These are phyloP conservation scores for Ophiostoma himal-ulmi DNA, from an alignment of 2,329 filamentous ascomycete genomes.

Conservation along the genomic window DNA sequence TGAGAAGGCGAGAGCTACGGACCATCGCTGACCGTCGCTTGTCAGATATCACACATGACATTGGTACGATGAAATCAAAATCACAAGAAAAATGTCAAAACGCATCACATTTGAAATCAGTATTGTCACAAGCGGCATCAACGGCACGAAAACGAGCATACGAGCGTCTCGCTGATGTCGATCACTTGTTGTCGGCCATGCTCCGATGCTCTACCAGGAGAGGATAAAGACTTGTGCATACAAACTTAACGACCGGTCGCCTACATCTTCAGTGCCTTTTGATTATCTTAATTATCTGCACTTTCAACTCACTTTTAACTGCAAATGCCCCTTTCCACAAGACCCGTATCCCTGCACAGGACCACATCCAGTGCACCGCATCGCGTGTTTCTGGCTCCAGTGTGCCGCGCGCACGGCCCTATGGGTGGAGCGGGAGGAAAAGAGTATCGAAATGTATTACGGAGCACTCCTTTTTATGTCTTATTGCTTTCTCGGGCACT, in stretches of 20 bases:
- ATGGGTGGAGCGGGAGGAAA: constrained; percentile 6
- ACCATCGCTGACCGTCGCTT: background rate
- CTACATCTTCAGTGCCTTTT: background rate
- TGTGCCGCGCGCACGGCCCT: constrained; percentile 19
- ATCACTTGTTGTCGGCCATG: background rate
- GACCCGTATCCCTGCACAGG: constrained; percentile 2
- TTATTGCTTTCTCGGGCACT: background rate
- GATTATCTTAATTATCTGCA: background rate
- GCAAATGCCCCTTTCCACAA: background rate
- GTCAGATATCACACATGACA: background rate
- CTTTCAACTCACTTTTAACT: too few relatives aligned
- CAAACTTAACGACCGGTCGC: background rate
- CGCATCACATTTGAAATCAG: background rate
- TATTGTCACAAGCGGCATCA: background rate
- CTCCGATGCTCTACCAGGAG: background rate
- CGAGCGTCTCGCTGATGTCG: background rate
- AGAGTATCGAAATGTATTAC: background rate
- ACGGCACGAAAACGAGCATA: background rate
- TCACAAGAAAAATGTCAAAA: background rate
- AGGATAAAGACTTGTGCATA: background rate
- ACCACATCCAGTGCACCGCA: background rate
- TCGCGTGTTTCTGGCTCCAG: constrained; percentile 10
- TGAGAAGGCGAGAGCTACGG: background rate
- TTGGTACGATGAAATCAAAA: too few relatives aligned
- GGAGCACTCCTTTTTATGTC: background rate